phyloP scores from a whole-genome alignment of 1,139 yeast genomes.

The Yamadazyma dendronema region DNA sequence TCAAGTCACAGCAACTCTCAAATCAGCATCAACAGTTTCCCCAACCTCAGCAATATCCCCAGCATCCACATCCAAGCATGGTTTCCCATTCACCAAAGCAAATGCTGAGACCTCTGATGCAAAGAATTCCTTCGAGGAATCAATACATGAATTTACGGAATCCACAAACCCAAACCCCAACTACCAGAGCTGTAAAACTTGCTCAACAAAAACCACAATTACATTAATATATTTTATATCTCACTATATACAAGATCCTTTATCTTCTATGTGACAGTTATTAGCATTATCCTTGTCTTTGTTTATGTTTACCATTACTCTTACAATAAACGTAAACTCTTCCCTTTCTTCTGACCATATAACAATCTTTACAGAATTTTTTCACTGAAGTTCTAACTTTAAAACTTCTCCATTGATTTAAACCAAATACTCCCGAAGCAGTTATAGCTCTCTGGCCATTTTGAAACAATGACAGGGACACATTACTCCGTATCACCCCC shows the following conservation, averaged over 20 bases:
- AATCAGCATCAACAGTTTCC: conserved; percentile 8
- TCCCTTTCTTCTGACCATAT: conserved; percentile 91
- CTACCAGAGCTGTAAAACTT: conserved; percentile 39
- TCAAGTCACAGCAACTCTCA: conserved; percentile 6
- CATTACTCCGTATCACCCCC: neutral
- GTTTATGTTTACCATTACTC: conserved; percentile 91
- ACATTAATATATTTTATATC: conserved; percentile 1
- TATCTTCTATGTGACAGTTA: neutral
- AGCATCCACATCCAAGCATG: conserved; percentile 4
- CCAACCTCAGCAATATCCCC: conserved; percentile 7
- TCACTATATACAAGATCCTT: conserved; percentile 4
- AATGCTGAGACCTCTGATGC: conserved; percentile 24
- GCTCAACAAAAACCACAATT: conserved; percentile 11
- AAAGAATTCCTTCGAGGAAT: conserved; percentile 26
- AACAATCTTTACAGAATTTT: conserved; percentile 89
- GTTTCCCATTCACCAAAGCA: conserved; percentile 14
- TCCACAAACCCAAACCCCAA: conserved; percentile 31
- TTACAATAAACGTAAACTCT: conserved; percentile 91
- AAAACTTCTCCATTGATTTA: conserved; percentile 25
- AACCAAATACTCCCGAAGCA: conserved; percentile 3
- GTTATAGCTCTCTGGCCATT: neutral
- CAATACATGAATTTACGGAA: conserved; percentile 21
- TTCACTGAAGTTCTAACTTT: conserved; percentile 75
- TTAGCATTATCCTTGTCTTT: conserved; percentile 74
- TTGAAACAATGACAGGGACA: neutral